These are phyloP conservation scores for Pythium dissotocum DNA, from an alignment of 352 stramenopile species.

Conservation along the genomic window DNA sequence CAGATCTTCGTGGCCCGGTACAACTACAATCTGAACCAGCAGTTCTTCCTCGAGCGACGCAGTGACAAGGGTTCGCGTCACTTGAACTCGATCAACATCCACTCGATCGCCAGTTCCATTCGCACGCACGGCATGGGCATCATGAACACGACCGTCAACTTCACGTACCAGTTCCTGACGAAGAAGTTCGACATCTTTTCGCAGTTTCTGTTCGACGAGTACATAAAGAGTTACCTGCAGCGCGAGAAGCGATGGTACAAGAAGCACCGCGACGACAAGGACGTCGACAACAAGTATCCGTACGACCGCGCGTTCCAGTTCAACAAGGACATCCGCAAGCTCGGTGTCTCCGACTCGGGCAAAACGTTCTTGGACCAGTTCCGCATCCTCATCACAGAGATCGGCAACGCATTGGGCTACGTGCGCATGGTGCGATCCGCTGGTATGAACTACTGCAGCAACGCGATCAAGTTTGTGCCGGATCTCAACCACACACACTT, in stretches of 20 bases:
- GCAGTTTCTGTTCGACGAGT: slow-evolving; percentile 94
- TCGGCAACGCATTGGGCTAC: slow-evolving; percentile 93
- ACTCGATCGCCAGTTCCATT: slow-evolving; percentile 90
- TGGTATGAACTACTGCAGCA: slow-evolving; percentile 92
- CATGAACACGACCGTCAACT: slow-evolving; percentile 95
- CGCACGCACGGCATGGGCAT: slow-evolving; percentile 95
- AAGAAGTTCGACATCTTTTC: slow-evolving; percentile 92
- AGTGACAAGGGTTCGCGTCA: slow-evolving; percentile 91
- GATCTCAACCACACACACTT: slow-evolving; percentile 89
- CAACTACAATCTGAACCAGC: slow-evolving; percentile 96
- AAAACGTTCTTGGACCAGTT: slow-evolving; percentile 92
- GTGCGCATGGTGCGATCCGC: slow-evolving; percentile 93
- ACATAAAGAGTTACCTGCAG: slow-evolving; percentile 93
- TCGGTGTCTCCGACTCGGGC: slow-evolving; percentile 83
- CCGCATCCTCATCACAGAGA: slow-evolving; percentile 90
- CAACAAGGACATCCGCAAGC: slow-evolving; percentile 89
- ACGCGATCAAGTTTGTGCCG: slow-evolving; percentile 92
- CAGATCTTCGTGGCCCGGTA: slow-evolving; percentile 90
- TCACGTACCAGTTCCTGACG: slow-evolving; percentile 94
- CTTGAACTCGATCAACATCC: slow-evolving; percentile 93
- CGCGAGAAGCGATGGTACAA: slow-evolving; percentile 93
- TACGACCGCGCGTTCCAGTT: slow-evolving; percentile 91
- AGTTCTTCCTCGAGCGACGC: slow-evolving; percentile 93
- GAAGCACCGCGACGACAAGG: slow-evolving; percentile 88
- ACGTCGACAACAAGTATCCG: slow-evolving; percentile 93